A percentile compares a stretch with the other conserved stretches of the same genome.
Conservation (phyloP, 805 yeast genomes). For the Saturnispora kantuleensis region DNA sequence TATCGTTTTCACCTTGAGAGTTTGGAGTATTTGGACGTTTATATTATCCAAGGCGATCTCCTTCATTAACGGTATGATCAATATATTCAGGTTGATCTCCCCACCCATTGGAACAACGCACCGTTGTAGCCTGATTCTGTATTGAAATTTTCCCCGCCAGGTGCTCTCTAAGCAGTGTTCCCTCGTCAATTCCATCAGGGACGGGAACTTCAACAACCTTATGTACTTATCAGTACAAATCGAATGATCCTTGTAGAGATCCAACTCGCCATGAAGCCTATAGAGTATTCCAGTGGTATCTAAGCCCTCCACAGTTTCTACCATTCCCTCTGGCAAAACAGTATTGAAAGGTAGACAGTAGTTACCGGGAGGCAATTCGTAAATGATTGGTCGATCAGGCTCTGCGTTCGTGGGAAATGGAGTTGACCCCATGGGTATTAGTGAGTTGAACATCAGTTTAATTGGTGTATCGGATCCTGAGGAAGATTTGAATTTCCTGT, state of each 20-base stretch:
- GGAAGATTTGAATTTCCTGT: background rate
- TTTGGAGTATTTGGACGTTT: conserved; percentile 27
- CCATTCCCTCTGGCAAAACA: conserved; percentile 35
- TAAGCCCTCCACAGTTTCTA: conserved; percentile 45
- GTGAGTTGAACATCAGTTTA: background rate
- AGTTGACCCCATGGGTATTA: conserved; percentile 19
- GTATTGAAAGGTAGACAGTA: conserved; percentile 40
- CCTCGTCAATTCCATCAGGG: conserved; percentile 31
- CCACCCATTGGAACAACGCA: conserved; percentile 41
- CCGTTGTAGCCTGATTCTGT: conserved; percentile 33
- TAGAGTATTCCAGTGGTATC: conserved; percentile 34
- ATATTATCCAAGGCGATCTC: conserved; percentile 32
- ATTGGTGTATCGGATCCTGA: too few species aligned
- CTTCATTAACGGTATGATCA: conserved; percentile 39
- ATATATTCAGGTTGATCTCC: conserved; percentile 30
- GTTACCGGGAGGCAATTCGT: conserved; percentile 40
- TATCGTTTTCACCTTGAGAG: conserved; percentile 16
- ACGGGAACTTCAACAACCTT: conserved; percentile 35
- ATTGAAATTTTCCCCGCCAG: conserved; percentile 46
- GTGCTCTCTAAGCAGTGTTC: conserved; percentile 38
- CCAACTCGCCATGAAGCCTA: conserved; percentile 25
- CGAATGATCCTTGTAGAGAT: background rate
- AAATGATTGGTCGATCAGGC: conserved; percentile 14
- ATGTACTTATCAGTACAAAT: conserved; percentile 26
- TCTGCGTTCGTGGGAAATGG: conserved; percentile 25